Conservation (phyloP, 495 filamentous ascomycete genomes). For the Aspergillus hancockii region DNA sequence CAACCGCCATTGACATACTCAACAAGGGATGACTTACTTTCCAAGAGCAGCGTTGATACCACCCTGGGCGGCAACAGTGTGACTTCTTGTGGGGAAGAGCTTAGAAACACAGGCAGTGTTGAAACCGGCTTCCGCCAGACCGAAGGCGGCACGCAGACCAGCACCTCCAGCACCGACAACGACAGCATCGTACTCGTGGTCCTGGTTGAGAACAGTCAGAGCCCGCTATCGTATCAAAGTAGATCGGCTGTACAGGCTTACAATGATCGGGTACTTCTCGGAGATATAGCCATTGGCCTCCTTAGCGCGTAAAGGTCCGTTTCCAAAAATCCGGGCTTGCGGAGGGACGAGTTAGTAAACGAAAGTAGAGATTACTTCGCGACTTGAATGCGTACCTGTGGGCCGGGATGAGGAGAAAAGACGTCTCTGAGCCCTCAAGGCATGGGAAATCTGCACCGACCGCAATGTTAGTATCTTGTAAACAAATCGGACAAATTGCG, state of each 20-base stretch:
- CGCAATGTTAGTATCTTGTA: conserved; percentile 25
- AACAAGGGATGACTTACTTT: conserved; percentile 54
- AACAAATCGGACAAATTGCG: conserved; percentile 8
- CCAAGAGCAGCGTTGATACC: conserved; percentile 74
- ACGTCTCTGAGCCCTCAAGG: conserved; percentile 58
- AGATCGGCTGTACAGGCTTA: conserved; percentile 49
- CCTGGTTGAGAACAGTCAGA: conserved; percentile 48
- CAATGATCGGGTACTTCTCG: conserved; percentile 88
- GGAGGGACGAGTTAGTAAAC: conserved; percentile 36
- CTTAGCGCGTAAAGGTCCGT: conserved; percentile 82
- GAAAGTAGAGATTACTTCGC: conserved; percentile 14
- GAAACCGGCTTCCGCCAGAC: conserved; percentile 95
- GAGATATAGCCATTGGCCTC: conserved; percentile 82
- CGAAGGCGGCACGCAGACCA: conserved; percentile 92
- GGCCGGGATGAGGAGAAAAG: conserved; percentile 85
- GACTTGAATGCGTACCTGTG: conserved; percentile 59
- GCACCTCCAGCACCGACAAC: conserved; percentile 94
- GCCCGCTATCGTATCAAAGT: conserved; percentile 4
- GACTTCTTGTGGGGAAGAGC: conserved; percentile 92
- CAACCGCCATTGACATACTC: conserved; percentile 2
- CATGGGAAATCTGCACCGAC: conserved; percentile 43
- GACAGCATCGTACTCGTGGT: conserved; percentile 83
- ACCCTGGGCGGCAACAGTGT: conserved; percentile 93
- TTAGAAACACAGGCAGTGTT: conserved; percentile 98
- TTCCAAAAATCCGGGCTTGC: conserved; percentile 76